Percentiles rank a stretch among this genome's conserved stretches.
Conservation (phyloP, 2,329 filamentous ascomycete genomes). For the Trichoderma cornu-damae region DNA sequence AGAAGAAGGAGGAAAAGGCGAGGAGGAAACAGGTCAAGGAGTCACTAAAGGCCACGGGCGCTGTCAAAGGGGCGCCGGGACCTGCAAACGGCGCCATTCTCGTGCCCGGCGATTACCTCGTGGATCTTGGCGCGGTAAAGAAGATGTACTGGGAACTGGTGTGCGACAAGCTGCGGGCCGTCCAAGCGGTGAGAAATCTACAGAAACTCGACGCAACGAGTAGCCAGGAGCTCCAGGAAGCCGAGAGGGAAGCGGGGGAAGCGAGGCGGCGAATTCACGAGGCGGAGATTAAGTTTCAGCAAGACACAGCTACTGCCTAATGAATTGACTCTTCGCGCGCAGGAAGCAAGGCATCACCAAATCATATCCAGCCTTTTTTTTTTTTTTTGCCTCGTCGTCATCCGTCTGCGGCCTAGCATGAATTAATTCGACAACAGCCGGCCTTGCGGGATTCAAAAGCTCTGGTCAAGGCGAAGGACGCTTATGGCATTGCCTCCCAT, state of each 20-base stretch:
- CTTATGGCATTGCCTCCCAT: conserved; percentile 56
- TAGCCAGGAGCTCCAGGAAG: conserved; percentile 27
- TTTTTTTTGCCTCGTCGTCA: too few relatives aligned
- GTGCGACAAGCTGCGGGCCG: conserved; percentile 39
- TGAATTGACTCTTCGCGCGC: background rate
- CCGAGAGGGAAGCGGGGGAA: conserved; percentile 28
- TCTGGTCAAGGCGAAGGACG: conserved; percentile 39
- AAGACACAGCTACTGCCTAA: conserved; percentile 26
- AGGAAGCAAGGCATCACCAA: background rate
- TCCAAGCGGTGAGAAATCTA: conserved; percentile 34
- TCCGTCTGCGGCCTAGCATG: background rate
- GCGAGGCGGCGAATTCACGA: conserved; percentile 35
- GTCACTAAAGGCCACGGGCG: conserved; percentile 27
- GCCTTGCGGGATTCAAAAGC: conserved; percentile 16
- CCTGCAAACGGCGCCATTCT: conserved; percentile 33
- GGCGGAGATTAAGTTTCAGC: conserved; percentile 35
- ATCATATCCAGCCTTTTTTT: background rate
- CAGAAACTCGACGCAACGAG: conserved; percentile 25
- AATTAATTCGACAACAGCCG: background rate
- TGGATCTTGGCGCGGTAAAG: conserved; percentile 28
- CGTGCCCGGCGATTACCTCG: conserved; percentile 35
- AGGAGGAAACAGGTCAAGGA: conserved; percentile 36
- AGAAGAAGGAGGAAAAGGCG: conserved; percentile 40
- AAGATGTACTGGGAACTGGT: conserved; percentile 39
- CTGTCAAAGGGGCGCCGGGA: conserved; percentile 23